Evolutionary conservation across 2,329 filamentous ascomycete genomes (phyloP).

Genomic region (Ophiostoma quercus): DNA sequence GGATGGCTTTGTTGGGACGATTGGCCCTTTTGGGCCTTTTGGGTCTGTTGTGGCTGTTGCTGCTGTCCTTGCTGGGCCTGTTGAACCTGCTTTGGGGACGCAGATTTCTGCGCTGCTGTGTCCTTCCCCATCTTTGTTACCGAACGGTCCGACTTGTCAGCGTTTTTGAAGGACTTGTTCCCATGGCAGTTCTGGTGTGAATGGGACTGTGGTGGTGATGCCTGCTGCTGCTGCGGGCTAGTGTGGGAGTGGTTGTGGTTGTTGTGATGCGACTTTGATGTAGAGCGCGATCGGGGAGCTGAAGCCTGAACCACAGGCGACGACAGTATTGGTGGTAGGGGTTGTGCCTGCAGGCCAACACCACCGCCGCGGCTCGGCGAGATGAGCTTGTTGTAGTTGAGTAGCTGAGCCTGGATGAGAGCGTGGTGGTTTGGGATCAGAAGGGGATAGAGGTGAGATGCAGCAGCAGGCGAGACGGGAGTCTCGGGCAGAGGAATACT

Average conservation of each 20-base stretch:
- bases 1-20: background rate
- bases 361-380: slow-evolving; percentile 48
- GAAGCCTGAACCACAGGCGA: slow-evolving; percentile 51
- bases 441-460: slow-evolving; percentile 38
- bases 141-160: slow-evolving; percentile 57
- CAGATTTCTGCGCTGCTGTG: slow-evolving; percentile 40
- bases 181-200: slow-evolving; percentile 51
- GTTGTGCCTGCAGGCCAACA: slow-evolving; percentile 52
- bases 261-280: slow-evolving; percentile 52
- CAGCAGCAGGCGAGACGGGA: slow-evolving; percentile 26
- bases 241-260: slow-evolving; percentile 6
- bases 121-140: slow-evolving; percentile 56
- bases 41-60: background rate
- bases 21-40: slow-evolving; percentile 16
- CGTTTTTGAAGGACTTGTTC: slow-evolving; percentile 54
- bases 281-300: slow-evolving; percentile 52
- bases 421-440: slow-evolving; percentile 56
- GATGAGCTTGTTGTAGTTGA: slow-evolving; percentile 62
- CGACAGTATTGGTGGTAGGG: slow-evolving; percentile 52
- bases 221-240: slow-evolving; percentile 19
- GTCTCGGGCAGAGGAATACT: slow-evolving; percentile 27
- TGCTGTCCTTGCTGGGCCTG: slow-evolving; percentile 16
- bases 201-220: slow-evolving; percentile 19
- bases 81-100: slow-evolving; percentile 29
- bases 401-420: slow-evolving; percentile 57